phyloP scores from a whole-genome alignment of 1,284 basidiomycete species.

The Microstroma glucosiphilum region DNA sequence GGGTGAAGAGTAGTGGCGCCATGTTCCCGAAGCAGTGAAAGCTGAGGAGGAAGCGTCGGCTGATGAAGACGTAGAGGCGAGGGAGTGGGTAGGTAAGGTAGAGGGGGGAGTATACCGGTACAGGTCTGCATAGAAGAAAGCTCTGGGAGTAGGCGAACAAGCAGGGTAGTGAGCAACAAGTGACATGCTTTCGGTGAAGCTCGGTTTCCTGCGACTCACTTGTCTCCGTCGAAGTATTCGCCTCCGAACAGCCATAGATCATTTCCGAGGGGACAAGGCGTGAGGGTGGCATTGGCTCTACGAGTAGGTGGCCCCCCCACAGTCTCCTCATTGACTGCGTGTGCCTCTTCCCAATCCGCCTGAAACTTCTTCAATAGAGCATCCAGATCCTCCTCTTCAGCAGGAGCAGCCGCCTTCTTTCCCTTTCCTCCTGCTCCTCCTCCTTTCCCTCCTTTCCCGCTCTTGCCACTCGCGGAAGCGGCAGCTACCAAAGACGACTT shows the following conservation, averaged over 20 bases:
- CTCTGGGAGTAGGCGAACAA: conserved; percentile 10
- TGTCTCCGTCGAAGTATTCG: conserved; percentile 50
- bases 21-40: conserved; percentile 15
- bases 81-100: background rate
- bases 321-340: conserved; percentile 39
- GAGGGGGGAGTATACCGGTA: conserved; percentile 34
- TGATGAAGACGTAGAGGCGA: background rate
- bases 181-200: background rate
- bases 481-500: conserved; percentile 6
- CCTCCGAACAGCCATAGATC: conserved; percentile 50
- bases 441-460: conserved; percentile 10
- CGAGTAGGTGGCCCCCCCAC: conserved; percentile 36
- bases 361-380: conserved; percentile 40
- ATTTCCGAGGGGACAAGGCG: conserved; percentile 45
- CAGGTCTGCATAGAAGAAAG: conserved; percentile 45
- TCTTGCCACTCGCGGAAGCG: conserved; percentile 18
- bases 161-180: background rate
- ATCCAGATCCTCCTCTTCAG: conserved; percentile 48
- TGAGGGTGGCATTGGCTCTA: conserved; percentile 46
- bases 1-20: conserved; percentile 41
- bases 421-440: conserved; percentile 19
- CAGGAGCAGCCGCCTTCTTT: conserved; percentile 22
- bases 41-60: background rate
- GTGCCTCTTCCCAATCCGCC: conserved; percentile 43
- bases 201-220: conserved; percentile 8